Conservation (phyloP, 1,139 yeast genomes). For the Pneumocystis jirovecii region DNA sequence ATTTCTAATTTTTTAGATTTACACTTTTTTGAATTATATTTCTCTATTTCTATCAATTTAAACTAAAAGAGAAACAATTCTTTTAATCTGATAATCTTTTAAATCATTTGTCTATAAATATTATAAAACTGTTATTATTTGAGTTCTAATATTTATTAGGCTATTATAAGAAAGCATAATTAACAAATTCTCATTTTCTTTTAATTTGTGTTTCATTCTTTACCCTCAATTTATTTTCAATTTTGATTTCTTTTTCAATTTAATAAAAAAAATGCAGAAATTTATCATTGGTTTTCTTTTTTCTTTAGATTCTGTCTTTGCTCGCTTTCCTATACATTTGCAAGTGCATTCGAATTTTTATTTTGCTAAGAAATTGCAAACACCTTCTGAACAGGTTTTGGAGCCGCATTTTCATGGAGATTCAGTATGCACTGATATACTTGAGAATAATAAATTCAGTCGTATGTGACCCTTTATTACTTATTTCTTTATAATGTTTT, state of each 20-base stretch:
- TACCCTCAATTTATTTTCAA: not conserved
- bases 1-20: constrained; percentile 6
- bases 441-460: not conserved
- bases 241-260: not conserved
- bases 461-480: not conserved
- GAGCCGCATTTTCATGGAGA: not conserved
- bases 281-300: too few species aligned
- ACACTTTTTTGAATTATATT: not conserved
- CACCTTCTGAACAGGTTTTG: not conserved
- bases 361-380: not conserved
- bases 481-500: not conserved
- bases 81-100: not conserved
- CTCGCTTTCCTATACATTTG: not conserved
- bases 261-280: not conserved
- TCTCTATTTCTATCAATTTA: not conserved
- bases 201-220: not conserved
- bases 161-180: not conserved
- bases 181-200: not conserved
- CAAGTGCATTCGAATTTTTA: not conserved
- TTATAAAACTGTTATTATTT: not conserved
- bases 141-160: too few species aligned
- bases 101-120: not conserved
- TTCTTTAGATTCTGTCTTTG: not conserved
- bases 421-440: not conserved
- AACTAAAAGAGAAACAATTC: not conserved